Conservation (phyloP, 1,139 yeast genomes). For the Protomyces arabidopsidicola region DNA sequence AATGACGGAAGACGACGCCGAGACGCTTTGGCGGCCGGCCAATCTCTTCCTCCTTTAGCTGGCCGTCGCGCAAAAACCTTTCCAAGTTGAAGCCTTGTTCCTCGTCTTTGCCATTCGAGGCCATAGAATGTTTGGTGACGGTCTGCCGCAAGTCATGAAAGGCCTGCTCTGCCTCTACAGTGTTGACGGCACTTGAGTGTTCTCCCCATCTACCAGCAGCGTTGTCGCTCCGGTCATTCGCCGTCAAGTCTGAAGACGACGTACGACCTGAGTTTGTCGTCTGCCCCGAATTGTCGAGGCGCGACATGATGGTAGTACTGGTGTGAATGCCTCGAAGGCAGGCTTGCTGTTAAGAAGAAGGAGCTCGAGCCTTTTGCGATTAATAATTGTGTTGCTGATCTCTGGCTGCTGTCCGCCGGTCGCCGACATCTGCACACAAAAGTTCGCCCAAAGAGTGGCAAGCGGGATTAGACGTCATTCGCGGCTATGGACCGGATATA, state of each 20-base stretch:
- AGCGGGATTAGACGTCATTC: no score
- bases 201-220: neutral
- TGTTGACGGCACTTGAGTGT: constrained; percentile 24
- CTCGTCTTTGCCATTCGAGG: constrained; percentile 7
- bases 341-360: no score
- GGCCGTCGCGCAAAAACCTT: constrained; percentile 8
- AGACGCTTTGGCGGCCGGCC: constrained; percentile 49
- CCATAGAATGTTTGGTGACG: constrained; percentile 26
- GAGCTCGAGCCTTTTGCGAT: no score
- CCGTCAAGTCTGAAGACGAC: neutral
- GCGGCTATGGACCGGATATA: no score
- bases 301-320: no score
- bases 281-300: neutral
- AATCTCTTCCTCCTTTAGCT: constrained; percentile 38
- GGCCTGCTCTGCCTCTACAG: constrained; percentile 29
- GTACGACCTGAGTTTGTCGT: neutral
- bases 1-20: constrained; percentile 48
- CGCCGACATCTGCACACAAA: no score
- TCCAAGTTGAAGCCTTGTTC: constrained; percentile 19
- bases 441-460: no score
- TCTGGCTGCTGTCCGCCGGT: no score
- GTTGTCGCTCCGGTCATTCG: neutral
- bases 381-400: no score
- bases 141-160: constrained; percentile 33
- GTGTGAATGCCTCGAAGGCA: no score